Percentiles rank a stretch among this genome's conserved stretches.
These are phyloP conservation scores for Calonectria pseudoturangicola DNA, from an alignment of 2,329 filamentous ascomycete species.

Conservation along the genomic window DNA sequence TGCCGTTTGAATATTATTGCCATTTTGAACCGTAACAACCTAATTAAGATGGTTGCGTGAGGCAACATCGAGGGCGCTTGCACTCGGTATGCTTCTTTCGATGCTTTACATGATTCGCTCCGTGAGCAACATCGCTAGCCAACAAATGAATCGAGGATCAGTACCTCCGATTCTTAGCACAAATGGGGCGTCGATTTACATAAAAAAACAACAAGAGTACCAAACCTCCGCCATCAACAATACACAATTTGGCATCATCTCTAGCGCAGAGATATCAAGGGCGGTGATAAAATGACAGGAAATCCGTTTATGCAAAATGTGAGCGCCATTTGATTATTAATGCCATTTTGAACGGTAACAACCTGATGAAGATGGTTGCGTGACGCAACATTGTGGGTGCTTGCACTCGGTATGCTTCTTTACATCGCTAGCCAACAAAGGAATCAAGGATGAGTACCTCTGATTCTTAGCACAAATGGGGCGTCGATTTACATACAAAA, in stretches of 20 bases:
- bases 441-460: too few relatives aligned
- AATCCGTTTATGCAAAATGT: too few relatives aligned
- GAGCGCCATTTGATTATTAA: neutral
- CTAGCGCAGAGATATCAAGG: conserved; percentile 15
- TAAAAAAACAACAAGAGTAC: too few relatives aligned
- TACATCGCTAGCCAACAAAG: too few relatives aligned
- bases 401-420: neutral
- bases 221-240: neutral
- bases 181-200: too few relatives aligned
- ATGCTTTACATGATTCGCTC: neutral
- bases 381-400: neutral
- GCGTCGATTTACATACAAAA: too few relatives aligned
- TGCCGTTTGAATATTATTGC: neutral
- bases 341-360: neutral
- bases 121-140: too few relatives aligned
- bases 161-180: too few relatives aligned
- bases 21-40: neutral
- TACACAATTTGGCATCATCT: neutral
- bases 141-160: too few relatives aligned
- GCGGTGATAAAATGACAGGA: too few relatives aligned
- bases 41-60: neutral
- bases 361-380: neutral
- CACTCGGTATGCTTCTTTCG: neutral
- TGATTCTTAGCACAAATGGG: too few relatives aligned
- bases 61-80: neutral